phyloP scores from a whole-genome alignment of 768 basidiomycete genomes.

The Mycena alexandri region DNA sequence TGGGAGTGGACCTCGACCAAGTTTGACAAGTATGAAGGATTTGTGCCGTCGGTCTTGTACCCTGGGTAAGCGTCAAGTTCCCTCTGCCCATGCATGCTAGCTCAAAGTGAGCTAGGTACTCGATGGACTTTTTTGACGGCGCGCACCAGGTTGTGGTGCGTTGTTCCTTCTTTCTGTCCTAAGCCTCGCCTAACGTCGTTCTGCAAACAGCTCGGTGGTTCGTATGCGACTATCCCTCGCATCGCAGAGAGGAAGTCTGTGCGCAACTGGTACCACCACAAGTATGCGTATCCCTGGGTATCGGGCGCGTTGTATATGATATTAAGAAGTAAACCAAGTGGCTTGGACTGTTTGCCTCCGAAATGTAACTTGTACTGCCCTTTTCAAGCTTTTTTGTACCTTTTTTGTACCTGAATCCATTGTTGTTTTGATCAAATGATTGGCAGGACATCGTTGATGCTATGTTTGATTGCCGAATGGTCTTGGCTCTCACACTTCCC shows the following conservation, averaged over 20 bases:
- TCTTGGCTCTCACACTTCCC: too few relatives aligned
- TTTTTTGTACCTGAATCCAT: too few relatives aligned
- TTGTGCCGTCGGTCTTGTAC: conserved; percentile 80
- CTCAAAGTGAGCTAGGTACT: conserved; percentile 1
- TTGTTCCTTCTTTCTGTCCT: conserved; percentile 35
- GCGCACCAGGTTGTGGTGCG: conserved; percentile 90
- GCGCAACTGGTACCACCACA: conserved; percentile 93
- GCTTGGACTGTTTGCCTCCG: not conserved
- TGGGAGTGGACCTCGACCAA: conserved; percentile 98
- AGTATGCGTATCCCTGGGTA: conserved; percentile 91
- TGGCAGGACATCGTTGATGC: too few relatives aligned
- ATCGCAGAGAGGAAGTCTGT: conserved; percentile 81
- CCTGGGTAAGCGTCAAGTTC: conserved; percentile 82
- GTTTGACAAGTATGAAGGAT: conserved; percentile 81
- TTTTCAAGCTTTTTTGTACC: too few relatives aligned
- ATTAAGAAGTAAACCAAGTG: conserved; percentile 29
- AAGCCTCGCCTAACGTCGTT: not conserved
- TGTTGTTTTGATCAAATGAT: too few relatives aligned
- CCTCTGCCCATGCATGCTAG: not conserved
- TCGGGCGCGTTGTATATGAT: conserved; percentile 71
- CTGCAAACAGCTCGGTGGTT: conserved; percentile 82
- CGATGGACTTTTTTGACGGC: conserved; percentile 88
- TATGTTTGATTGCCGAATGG: too few relatives aligned
- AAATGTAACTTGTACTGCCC: not conserved
- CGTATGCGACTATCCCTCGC: conserved; percentile 87